phyloP scores from a whole-genome alignment of 2,329 filamentous ascomycete species.

The Clarireedia sp. region DNA sequence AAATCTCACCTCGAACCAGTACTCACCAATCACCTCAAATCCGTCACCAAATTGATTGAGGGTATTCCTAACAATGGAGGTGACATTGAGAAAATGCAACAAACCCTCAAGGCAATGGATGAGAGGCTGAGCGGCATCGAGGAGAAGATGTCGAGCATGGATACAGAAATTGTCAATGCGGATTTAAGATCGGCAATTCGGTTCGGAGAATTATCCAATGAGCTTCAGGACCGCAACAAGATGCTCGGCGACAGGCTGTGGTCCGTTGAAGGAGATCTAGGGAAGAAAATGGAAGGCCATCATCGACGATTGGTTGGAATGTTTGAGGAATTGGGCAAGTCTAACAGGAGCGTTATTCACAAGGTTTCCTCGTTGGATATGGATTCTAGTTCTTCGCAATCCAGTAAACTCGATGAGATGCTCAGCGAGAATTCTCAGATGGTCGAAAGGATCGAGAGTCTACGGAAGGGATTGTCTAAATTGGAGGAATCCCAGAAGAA shows the following conservation, averaged over 20 bases:
- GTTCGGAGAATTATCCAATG: conserved; percentile 22
- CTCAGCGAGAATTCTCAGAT: conserved; percentile 11
- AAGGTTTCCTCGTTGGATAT: conserved; percentile 13
- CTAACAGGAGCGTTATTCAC: conserved; percentile 11
- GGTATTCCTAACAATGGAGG: conserved; percentile 14
- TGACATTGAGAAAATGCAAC: conserved; percentile 10
- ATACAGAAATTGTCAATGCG: conserved; percentile 15
- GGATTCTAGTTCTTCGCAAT: conserved; percentile 7
- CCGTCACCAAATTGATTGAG: conserved; percentile 11
- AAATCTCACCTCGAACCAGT: conserved; percentile 13
- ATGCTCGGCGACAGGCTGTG: conserved; percentile 16
- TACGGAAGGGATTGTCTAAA: conserved; percentile 13
- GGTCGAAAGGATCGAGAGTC: conserved; percentile 10
- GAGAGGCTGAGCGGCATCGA: conserved; percentile 11
- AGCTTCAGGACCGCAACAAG: conserved; percentile 20
- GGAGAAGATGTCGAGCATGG: conserved; percentile 13
- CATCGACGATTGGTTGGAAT: conserved; percentile 16
- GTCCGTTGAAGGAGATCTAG: conserved; percentile 18
- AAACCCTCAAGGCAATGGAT: conserved; percentile 13
- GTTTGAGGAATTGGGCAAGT: conserved; percentile 18
- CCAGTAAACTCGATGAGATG: conserved; percentile 13
- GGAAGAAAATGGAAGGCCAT: conserved; percentile 19
- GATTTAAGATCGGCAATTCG: conserved; percentile 20
- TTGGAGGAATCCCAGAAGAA: conserved; percentile 12
- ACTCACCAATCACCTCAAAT: conserved; percentile 14